These are phyloP conservation scores for Starmera stellimalicola DNA, from an alignment of 1,139 yeast species.

Conservation along the genomic window DNA sequence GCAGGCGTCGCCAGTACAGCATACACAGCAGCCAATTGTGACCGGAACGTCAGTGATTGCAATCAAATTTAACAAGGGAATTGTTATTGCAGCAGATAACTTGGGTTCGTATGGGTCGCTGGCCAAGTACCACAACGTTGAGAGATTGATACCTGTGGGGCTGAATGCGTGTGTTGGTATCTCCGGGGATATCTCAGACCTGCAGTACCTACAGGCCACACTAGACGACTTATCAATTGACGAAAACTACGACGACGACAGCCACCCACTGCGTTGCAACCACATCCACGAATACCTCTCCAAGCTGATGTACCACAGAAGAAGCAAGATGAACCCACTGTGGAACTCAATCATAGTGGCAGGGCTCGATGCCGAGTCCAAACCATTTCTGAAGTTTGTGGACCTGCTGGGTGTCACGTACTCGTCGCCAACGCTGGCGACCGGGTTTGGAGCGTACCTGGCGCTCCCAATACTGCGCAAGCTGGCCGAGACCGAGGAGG, in stretches of 20 bases:
- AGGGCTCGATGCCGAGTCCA: constrained; percentile 65
- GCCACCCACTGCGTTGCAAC: constrained; percentile 65
- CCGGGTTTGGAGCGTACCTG: constrained; percentile 94
- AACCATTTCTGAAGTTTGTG: constrained; percentile 72
- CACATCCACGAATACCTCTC: constrained; percentile 85
- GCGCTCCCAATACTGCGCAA: constrained; percentile 89
- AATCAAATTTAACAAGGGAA: constrained; percentile 82
- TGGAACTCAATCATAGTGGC: constrained; percentile 95
- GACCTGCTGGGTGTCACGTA: constrained; percentile 90
- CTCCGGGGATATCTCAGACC: constrained; percentile 91
- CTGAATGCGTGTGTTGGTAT: constrained; percentile 82
- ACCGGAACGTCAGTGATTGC: constrained; percentile 96
- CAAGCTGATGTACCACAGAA: constrained; percentile 74
- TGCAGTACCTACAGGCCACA: constrained; percentile 71
- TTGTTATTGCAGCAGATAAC: constrained; percentile 91
- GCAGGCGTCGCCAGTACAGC: constrained; percentile 63
- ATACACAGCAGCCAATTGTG: constrained; percentile 89
- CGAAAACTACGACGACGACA: constrained; percentile 72
- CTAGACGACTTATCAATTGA: constrained; percentile 73
- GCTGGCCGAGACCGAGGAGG: constrained; percentile 71
- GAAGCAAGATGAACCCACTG: constrained; percentile 89
- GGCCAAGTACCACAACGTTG: constrained; percentile 76
- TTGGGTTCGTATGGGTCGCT: constrained; percentile 92
- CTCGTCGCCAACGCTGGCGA: constrained; percentile 81
- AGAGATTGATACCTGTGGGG: constrained; percentile 80